These are phyloP conservation scores for Mycothermus thermophilus DNA, from an alignment of 495 filamentous ascomycete genomes.

Conservation along the genomic window DNA sequence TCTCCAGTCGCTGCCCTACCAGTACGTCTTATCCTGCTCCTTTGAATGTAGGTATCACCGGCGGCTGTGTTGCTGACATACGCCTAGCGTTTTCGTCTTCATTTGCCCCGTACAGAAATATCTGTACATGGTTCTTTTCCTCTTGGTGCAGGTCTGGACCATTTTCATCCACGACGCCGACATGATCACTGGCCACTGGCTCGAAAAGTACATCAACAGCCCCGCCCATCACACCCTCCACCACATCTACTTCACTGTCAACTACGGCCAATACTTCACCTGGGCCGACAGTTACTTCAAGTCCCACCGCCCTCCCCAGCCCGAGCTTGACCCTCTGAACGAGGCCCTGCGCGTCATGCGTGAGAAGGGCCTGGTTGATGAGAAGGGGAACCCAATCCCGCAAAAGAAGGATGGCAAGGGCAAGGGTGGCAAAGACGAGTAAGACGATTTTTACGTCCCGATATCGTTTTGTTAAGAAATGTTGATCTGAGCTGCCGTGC, in stretches of 20 bases:
- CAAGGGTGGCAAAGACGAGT: constrained; percentile 4
- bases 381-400: constrained; percentile 12
- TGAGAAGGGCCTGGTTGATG: constrained; percentile 13
- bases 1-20: constrained; percentile 13
- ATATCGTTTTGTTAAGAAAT: too few species aligned
- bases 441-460: background rate
- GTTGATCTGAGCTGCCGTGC: too few species aligned
- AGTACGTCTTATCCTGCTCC: constrained; percentile 1
- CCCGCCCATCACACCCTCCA: constrained; percentile 15
- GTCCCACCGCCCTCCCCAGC: constrained; percentile 9
- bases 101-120: constrained; percentile 14
- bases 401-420: background rate
- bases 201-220: constrained; percentile 14
- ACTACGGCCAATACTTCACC: constrained; percentile 16
- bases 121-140: constrained; percentile 12
- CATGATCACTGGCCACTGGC: constrained; percentile 15
- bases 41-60: too few species aligned
- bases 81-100: constrained; percentile 11
- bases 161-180: constrained; percentile 16
- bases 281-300: constrained; percentile 13
- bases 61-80: background rate
- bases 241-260: constrained; percentile 17
- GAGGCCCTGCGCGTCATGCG: constrained; percentile 11
- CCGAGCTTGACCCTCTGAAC: constrained; percentile 11
- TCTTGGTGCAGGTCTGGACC: constrained; percentile 13